A percentile compares a stretch with the other conserved stretches of the same genome.
phyloP scores from a whole-genome alignment of 768 basidiomycete genomes.

The Tulasnella calospora region DNA sequence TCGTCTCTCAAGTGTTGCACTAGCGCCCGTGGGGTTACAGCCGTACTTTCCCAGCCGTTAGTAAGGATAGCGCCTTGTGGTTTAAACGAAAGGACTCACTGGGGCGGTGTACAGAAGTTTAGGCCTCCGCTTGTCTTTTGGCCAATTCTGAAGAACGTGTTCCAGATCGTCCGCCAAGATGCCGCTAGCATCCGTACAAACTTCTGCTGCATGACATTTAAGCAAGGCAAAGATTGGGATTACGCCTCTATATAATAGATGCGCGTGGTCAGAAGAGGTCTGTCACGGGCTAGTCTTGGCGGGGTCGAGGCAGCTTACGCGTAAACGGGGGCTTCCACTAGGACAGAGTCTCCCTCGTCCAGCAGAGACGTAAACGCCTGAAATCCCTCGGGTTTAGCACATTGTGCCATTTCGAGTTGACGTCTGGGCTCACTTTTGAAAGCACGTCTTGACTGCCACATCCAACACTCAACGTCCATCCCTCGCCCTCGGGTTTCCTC shows the following conservation, averaged over 20 bases:
- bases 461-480: constrained; percentile 75
- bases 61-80: too few relatives aligned
- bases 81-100: neutral
- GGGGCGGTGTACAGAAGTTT: constrained; percentile 78
- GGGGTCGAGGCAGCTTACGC: constrained; percentile 28
- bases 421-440: constrained; percentile 56
- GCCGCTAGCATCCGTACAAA: constrained; percentile 70
- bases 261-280: neutral
- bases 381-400: neutral
- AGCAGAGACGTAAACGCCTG: constrained; percentile 68
- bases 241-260: constrained; percentile 48
- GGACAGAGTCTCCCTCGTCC: constrained; percentile 71
- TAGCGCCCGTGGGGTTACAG: constrained; percentile 39
- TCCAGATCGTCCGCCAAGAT: constrained; percentile 58
- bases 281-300: neutral
- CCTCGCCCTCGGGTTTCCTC: constrained; percentile 49
- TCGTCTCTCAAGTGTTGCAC: constrained; percentile 63
- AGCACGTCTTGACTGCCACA: constrained; percentile 85
- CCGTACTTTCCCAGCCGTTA: constrained; percentile 13
- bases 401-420: neutral
- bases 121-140: constrained; percentile 61
- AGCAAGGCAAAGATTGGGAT: constrained; percentile 57
- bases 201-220: constrained; percentile 60
- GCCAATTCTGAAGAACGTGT: constrained; percentile 68
- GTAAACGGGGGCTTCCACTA: constrained; percentile 80